These are phyloP conservation scores for Hypomyces rosellus DNA, from an alignment of 2,329 filamentous ascomycete species.

Conservation along the genomic window DNA sequence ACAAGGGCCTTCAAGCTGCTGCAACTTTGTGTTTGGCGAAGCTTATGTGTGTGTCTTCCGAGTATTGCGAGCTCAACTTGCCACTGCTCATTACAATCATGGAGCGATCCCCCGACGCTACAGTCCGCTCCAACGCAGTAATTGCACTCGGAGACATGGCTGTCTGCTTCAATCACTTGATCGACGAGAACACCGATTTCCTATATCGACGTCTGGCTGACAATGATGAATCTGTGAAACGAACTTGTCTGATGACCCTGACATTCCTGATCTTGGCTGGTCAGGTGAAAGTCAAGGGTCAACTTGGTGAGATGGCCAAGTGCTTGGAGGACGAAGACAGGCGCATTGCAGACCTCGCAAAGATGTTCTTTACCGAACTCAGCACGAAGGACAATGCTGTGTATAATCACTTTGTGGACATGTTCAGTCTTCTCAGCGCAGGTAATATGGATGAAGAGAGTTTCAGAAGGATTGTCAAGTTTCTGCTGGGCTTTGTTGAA, in stretches of 20 bases:
- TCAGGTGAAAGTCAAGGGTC: slow-evolving; percentile 98
- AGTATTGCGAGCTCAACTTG: slow-evolving; percentile 92
- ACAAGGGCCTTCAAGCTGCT: slow-evolving; percentile 84
- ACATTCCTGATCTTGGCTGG: slow-evolving; percentile 96
- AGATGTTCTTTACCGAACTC: slow-evolving; percentile 98
- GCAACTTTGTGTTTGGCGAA: slow-evolving; percentile 94
- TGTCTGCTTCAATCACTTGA: slow-evolving; percentile 97
- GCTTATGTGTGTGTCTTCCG: slow-evolving; percentile 95
- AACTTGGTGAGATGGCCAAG: slow-evolving; percentile 98
- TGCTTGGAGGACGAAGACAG: slow-evolving; percentile 96
- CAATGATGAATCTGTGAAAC: slow-evolving; percentile 80
- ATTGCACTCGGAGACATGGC: slow-evolving; percentile 98
- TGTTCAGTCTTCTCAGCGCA: slow-evolving; percentile 89
- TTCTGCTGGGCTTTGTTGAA: slow-evolving; percentile 91
- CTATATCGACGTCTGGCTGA: slow-evolving; percentile 91
- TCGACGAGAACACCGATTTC: slow-evolving; percentile 99
- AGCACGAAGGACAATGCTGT: slow-evolving; percentile 98
- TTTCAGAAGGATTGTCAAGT: slow-evolving; percentile 81
- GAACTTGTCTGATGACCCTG: slow-evolving; percentile 95
- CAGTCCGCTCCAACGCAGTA: slow-evolving; percentile 90
- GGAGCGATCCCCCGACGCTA: slow-evolving; percentile 86
- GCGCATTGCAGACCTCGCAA: slow-evolving; percentile 83
- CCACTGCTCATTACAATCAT: slow-evolving; percentile 95
- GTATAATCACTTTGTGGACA: slow-evolving; percentile 99
- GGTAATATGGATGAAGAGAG: slow-evolving; percentile 81